A percentile compares a stretch with the other conserved stretches of the same genome.
phyloP scores from a whole-genome alignment of 768 basidiomycete genomes.

The Candolleomyces eurysporus region DNA sequence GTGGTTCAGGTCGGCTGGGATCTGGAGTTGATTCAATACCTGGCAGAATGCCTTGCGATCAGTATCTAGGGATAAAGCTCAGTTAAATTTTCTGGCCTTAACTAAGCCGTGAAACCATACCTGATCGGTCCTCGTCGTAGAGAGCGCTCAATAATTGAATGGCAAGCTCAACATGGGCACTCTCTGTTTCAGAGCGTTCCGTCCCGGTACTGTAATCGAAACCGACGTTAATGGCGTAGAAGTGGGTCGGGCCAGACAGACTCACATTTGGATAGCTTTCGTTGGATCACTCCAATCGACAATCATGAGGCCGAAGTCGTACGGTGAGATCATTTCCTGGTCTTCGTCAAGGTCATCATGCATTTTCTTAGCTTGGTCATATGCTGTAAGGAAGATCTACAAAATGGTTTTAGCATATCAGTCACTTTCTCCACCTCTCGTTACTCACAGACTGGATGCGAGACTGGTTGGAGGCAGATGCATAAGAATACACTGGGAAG shows the following conservation, averaged over 20 bases:
- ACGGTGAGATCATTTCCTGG: slow-evolving; percentile 68
- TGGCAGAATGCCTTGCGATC: slow-evolving; percentile 64
- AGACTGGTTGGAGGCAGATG: slow-evolving; percentile 74
- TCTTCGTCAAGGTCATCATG: slow-evolving; percentile 68
- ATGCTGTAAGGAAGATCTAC: slow-evolving; percentile 72
- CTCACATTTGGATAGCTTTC: slow-evolving; percentile 54
- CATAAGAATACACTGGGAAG: slow-evolving; percentile 92
- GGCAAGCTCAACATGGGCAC: slow-evolving; percentile 57
- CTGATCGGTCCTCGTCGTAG: slow-evolving; percentile 46
- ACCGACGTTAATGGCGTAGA: not conserved
- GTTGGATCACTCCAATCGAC: slow-evolving; percentile 88
- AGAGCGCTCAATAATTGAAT: slow-evolving; percentile 50
- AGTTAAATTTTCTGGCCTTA: too few relatives aligned
- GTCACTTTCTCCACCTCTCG: not conserved
- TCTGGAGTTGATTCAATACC: slow-evolving; percentile 57
- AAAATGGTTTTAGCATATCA: slow-evolving; percentile 1
- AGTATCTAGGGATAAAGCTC: slow-evolving; percentile 38
- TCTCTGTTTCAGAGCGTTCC: slow-evolving; percentile 14
- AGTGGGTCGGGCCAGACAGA: not conserved
- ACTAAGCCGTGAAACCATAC: slow-evolving; percentile 22
- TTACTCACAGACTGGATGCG: slow-evolving; percentile 49
- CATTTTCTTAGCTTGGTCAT: slow-evolving; percentile 55
- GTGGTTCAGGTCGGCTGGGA: slow-evolving; percentile 37
- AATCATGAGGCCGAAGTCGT: slow-evolving; percentile 76
- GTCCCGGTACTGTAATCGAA: slow-evolving; percentile 6